Percentiles rank a stretch among this genome's conserved stretches.
phyloP scores from a whole-genome alignment of 441 rosid genomes.

The Pelargonium cotyledonis region DNA sequence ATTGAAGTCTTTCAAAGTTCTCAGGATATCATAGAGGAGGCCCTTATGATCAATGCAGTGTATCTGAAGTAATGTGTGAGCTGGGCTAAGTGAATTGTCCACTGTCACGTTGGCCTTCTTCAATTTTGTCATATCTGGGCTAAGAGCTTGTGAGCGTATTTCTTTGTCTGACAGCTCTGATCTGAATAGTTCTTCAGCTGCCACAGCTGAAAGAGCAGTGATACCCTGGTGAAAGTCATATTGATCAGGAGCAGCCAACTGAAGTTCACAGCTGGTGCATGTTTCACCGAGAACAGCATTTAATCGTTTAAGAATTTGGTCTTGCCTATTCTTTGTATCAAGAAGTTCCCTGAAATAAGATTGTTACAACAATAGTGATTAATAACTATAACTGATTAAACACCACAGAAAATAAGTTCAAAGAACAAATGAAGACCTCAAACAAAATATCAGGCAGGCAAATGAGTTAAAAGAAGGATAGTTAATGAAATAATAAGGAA shows the following conservation, averaged over 20 bases:
- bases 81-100: conserved; percentile 71
- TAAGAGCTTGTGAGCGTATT: conserved; percentile 45
- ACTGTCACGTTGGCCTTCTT: conserved; percentile 40
- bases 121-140: conserved; percentile 51
- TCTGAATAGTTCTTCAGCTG: conserved; percentile 51
- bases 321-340: conserved; percentile 53
- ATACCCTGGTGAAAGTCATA: conserved; percentile 47
- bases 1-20: conserved; percentile 75
- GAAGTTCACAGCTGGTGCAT: conserved; percentile 70
- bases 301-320: conserved; percentile 48
- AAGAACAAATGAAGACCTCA: too few species aligned
- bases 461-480: too few species aligned
- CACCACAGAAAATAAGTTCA: too few species aligned
- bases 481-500: neutral
- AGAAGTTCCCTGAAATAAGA: conserved; percentile 58
- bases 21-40: conserved; percentile 64
- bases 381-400: too few species aligned
- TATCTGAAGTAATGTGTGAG: conserved; percentile 69
- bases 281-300: conserved; percentile 59
- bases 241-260: conserved; percentile 50
- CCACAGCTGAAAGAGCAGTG: conserved; percentile 51
- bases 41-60: conserved; percentile 69
- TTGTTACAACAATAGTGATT: neutral
- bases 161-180: conserved; percentile 47
- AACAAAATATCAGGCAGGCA: too few species aligned